These are phyloP conservation scores for Wickerhamiella australiensis DNA, from an alignment of 805 yeast species.

Conservation along the genomic window DNA sequence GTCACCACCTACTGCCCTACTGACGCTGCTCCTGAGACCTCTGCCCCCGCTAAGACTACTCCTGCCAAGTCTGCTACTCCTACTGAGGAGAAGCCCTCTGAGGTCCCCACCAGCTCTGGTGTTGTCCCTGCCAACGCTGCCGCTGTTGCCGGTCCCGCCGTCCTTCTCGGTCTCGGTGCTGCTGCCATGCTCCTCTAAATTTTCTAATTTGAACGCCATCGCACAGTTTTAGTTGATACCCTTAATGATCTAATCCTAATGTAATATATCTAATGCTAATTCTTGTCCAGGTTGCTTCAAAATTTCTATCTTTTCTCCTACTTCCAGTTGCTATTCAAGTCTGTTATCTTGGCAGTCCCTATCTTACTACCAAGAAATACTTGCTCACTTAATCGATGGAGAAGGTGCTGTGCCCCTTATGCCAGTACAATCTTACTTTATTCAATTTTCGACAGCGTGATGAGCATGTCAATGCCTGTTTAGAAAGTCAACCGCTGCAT, in stretches of 20 bases:
- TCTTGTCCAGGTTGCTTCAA: too few species aligned
- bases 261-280: not conserved
- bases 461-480: constrained; percentile 25
- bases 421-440: constrained; percentile 17
- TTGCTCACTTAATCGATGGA: constrained; percentile 1
- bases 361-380: not conserved
- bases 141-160: constrained; percentile 7
- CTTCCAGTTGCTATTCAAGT: not conserved
- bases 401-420: constrained; percentile 21
- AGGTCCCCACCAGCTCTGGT: constrained; percentile 3
- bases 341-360: not conserved
- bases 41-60: not conserved
- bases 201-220: not conserved
- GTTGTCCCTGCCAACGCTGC: constrained; percentile 12
- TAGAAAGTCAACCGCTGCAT: constrained; percentile 12
- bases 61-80: not conserved
- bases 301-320: too few species aligned
- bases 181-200: constrained; percentile 12
- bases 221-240: not conserved
- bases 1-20: constrained; percentile 11
- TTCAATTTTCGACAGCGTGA: constrained; percentile 20
- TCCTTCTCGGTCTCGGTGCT: constrained; percentile 11
- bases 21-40: not conserved
- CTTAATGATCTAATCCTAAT: not conserved
- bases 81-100: not conserved